Evolutionary conservation across 2,329 filamentous ascomycete species (phyloP), one percentile per base, ranked within the genome.

Genomic region (Aspergillus intermedius): DNA sequence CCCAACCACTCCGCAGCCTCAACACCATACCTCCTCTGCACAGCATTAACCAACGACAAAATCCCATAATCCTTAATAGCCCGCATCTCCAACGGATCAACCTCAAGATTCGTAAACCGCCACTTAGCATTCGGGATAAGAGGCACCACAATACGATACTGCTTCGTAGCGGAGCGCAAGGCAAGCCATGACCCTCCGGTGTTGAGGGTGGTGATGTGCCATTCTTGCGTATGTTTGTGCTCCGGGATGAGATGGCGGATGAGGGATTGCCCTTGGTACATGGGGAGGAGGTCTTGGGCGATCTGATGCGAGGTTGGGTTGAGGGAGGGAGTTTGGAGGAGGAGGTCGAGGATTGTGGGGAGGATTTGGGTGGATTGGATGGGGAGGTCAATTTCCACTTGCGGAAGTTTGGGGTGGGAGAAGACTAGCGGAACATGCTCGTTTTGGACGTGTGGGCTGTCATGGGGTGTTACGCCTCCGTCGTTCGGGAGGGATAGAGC

Each of bases 191-290:
- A 57, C 1, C 61, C 61, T n/a, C 63, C 64, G 0, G 64, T 64
- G 51, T 66, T 66, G 60, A 66, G 64, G 22, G 63, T 62, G 12
- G 60, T 65, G 52, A 66, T 66, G 35, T 66, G 64, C 64, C 64
- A 66, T 45, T 61, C 55, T 32, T 61, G 49, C 17, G 46, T 54
- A 12, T 52, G 53, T 17, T 61, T 49, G n/a, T 51, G 22, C 34
- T 57, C 50, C 6, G 53, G 53, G 37, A 57, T 53, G 30, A 61
- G 49, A 1, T 58, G 57, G 4, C 63, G 61, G 50, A 66, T 60
- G 42, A 66, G 50, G 4, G 63, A 66, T 47, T 66, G 64, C 9
- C 64, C 63, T 46, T 66, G 63, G 45, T 66, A 66, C 25, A 64
- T 32, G n/a, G 53, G 51, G 13, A 59, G 56, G 41, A 66, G 49